Base-by-base conservation (phyloP, 1,139 yeast species). In the Meyerozyma athensensis region DNA sequence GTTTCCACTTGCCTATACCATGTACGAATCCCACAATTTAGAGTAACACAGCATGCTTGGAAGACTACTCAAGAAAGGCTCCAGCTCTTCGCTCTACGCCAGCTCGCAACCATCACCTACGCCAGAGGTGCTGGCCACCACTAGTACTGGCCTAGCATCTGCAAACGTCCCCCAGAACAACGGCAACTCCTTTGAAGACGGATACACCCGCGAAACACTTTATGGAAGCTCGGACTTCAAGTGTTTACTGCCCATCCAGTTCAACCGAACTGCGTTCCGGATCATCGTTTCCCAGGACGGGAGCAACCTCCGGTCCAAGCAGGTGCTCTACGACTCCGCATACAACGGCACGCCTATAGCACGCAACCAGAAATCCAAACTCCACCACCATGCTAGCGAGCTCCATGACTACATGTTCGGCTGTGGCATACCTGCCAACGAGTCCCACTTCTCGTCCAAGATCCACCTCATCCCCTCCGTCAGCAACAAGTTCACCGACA, bases 351-450 rank as follows among this genome's bases (percentile, higher is more conserved):
- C 19, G 24, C 30, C 41, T 21, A 35, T 8, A 17, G 4, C 26
- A 10, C 24, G 35, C 23, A 10, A 8, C 21, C 5, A 22, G 23
- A 19, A 30, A n/a, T 16, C 33, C 37, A 63, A 62, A 36, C 41
- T 61, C 3, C 60, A 63, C 43, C 79, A 75, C 45, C 63, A 68
- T 24, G 46, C 58, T 8, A 58, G 60, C 39, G 81, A 76, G 42
- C 50, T 77, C 26, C 65, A 72, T 34, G 72, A 72, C 42, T 73
- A 66, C 46, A 72, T 75, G 74, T 77, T 75, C 53, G 82, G 82
- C 5, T 72, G 76, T 42, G 81, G 81, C 0, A 53, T 76, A 24
- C 77, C 79, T 10, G 58, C 73, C 5, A 72, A 64, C 43, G 80
- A 76, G 42, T 54, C 62, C n/a, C 62, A 61, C 24, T 52, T 65